phyloP scores from a whole-genome alignment of 345 rosid genomes.

The Noccaea caerulescens region DNA sequence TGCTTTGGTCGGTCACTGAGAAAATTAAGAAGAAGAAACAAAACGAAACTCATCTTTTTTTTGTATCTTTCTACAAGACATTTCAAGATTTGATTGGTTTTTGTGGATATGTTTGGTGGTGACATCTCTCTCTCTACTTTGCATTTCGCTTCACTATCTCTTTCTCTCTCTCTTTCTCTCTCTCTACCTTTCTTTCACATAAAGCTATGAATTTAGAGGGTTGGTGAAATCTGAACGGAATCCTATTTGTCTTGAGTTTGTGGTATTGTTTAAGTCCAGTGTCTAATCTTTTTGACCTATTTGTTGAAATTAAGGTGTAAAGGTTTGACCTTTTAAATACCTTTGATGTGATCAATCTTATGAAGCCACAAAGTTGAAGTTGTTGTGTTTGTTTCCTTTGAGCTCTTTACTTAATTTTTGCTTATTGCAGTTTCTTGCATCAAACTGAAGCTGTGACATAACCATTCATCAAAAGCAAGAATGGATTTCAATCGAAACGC shows the following conservation, averaged over 20 bases:
- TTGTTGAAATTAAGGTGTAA: slow-evolving; percentile 24
- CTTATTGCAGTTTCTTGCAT: slow-evolving; percentile 10
- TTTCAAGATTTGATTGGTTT: slow-evolving; percentile 10
- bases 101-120: slow-evolving; percentile 40
- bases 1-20: slow-evolving; percentile 27
- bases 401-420: neutral
- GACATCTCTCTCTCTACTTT: slow-evolving; percentile 3
- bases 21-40: slow-evolving; percentile 9
- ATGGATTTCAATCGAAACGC: slow-evolving; percentile 35
- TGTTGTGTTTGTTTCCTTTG: slow-evolving; percentile 15
- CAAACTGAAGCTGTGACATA: neutral
- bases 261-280: slow-evolving; percentile 14
- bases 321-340: slow-evolving; percentile 29
- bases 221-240: slow-evolving; percentile 43
- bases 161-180: neutral
- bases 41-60: slow-evolving; percentile 14
- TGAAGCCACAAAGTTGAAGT: slow-evolving; percentile 10
- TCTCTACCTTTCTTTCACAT: slow-evolving; percentile 7
- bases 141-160: slow-evolving; percentile 25
- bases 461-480: neutral
- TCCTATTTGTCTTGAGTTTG: slow-evolving; percentile 36
- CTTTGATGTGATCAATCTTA: slow-evolving; percentile 12
- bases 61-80: slow-evolving; percentile 17
- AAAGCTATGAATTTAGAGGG: slow-evolving; percentile 31
- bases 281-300: slow-evolving; percentile 27